Conservation (phyloP, 2,329 filamentous ascomycete species). For the Trichoderma atroviride region DNA sequence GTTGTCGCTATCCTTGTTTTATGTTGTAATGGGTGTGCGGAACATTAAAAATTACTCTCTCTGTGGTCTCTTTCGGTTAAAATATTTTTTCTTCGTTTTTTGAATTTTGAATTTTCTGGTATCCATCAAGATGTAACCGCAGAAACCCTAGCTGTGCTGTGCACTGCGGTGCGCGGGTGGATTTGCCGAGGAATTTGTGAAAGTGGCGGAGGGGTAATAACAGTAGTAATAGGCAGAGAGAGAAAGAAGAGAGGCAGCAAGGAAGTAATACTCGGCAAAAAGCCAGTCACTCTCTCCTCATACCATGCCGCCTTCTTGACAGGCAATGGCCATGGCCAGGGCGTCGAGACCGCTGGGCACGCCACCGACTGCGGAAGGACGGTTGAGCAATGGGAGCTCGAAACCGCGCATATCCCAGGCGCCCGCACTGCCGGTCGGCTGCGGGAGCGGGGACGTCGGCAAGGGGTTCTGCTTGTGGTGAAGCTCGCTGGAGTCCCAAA, state of each 20-base stretch:
- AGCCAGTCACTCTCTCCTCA: neutral
- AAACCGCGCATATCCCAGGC: constrained; percentile 53
- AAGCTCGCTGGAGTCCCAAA: constrained; percentile 47
- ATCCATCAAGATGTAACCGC: constrained; percentile 2
- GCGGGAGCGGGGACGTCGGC: constrained; percentile 33
- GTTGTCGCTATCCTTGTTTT: neutral
- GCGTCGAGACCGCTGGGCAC: constrained; percentile 59
- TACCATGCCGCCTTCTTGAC: constrained; percentile 46
- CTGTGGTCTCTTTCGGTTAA: neutral
- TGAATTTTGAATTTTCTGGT: neutral
- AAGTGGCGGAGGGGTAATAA: neutral
- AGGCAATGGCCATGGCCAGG: constrained; percentile 57
- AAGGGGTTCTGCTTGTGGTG: constrained; percentile 42
- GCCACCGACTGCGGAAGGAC: constrained; percentile 44
- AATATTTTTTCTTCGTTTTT: neutral
- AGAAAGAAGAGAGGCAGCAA: neutral
- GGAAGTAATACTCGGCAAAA: neutral
- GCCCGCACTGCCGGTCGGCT: constrained; percentile 39
- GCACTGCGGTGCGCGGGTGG: neutral
- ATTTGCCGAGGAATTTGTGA: constrained; percentile 3
- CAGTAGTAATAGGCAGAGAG: neutral
- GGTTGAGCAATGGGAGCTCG: constrained; percentile 49
- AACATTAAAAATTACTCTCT: constrained; percentile 20
- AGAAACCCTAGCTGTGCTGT: neutral
- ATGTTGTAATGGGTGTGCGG: neutral